These are phyloP conservation scores for Raphanus sativus DNA, from an alignment of 345 rosid genomes.

Conservation along the genomic window DNA sequence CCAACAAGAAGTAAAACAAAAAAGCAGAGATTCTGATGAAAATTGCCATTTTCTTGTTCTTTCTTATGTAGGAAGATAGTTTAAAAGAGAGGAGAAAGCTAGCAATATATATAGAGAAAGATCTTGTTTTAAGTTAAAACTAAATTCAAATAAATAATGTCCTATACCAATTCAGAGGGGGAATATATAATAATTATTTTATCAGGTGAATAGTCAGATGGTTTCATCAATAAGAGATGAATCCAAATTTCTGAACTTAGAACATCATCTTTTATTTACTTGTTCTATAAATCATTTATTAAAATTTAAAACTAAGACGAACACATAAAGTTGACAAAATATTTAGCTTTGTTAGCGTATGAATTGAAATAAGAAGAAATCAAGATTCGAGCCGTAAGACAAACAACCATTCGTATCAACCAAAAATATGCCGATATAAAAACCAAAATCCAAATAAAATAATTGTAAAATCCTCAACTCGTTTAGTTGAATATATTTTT, in stretches of 20 bases:
- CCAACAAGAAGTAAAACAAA: not conserved
- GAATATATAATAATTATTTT: not conserved
- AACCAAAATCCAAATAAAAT: not conserved
- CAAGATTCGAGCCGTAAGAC: not conserved
- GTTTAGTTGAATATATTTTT: not conserved
- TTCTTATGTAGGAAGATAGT: not conserved
- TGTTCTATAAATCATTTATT: not conserved
- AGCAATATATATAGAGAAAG: not conserved
- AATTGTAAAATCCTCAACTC: not conserved
- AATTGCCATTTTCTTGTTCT: not conserved
- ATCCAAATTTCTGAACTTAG: slow-evolving; percentile 12
- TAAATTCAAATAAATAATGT: not conserved
- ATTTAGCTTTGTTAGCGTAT: not conserved
- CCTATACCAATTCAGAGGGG: slow-evolving; percentile 16
- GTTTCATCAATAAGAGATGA: slow-evolving; percentile 13
- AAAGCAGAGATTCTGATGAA: not conserved
- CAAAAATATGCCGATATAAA: not conserved
- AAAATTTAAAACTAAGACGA: not conserved
- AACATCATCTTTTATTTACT: slow-evolving; percentile 21
- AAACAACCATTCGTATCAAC: not conserved
- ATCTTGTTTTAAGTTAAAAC: not conserved
- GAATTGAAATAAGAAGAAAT: not conserved
- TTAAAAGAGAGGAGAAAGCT: not conserved
- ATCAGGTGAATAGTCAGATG: not conserved
- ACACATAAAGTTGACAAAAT: not conserved